Base-by-base conservation (phyloP, 1,284 basidiomycete species). In the Austroboletus niveus region DNA sequence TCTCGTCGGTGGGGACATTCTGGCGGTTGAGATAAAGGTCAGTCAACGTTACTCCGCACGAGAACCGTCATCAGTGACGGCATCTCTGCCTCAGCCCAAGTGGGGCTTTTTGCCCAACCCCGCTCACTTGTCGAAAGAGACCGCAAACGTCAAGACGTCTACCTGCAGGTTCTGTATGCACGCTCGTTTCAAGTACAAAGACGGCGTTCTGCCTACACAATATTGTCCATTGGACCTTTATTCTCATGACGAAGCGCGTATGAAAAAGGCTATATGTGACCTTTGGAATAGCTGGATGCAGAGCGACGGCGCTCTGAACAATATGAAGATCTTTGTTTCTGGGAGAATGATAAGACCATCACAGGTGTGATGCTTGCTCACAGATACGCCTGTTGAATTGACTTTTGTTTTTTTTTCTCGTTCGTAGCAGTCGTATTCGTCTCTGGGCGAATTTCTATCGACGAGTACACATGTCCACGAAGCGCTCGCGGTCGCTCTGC, bases 131-230 rank as follows among this genome's bases (percentile, higher is more conserved):
- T 84, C 91, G 0, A 61, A 73, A 3, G 71, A 73, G 46, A 87
- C 84, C 1, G 74, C 70, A 15, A 54, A 63, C 1, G 72, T 84
- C 62, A 97, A 96, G 74, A 76, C 76, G 6, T 72, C 70, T 29
- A 85, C 86, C 31, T 94, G 92, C 72, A 80, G 94, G 56, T 94
- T 91, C 69, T 93, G 92, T 66, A 87, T 96, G 84, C 92, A 96
- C 68, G 75, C 82, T n/a, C 76, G 82, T 58, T 66, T 86, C 59
- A 68, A 65, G n/a, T 58, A 57, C 38, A 62, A 72, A 47, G 76
- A 75, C 17, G 69, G 74, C 30, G 60, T 59, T 40, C 70, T 72
- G n/a, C 64, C 75, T n/a, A 64, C 69, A 7, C 73, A 73, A 2
- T 97, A 91, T 69, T 94, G 92, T 65, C 94, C 94, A 1, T 72